A percentile compares a stretch with the other conserved stretches of the same genome.
phyloP scores from a whole-genome alignment of 1,284 basidiomycete genomes.

The Apiotrichum montevideense region DNA sequence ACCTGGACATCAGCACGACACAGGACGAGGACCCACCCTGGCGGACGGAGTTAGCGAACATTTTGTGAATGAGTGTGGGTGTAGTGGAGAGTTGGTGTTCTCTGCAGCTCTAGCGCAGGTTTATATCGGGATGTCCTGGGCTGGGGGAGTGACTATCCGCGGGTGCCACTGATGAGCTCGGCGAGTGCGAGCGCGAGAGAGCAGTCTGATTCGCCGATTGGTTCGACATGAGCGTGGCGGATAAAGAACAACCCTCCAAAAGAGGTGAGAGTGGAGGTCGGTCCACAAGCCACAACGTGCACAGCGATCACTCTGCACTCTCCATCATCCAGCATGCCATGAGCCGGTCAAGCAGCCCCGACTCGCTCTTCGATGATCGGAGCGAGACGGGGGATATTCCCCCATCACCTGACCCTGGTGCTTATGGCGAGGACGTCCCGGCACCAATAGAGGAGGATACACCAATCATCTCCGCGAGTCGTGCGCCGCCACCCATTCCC shows the following conservation, averaged over 20 bases:
- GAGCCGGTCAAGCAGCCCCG: background rate
- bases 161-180: too few relatives aligned
- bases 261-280: too few relatives aligned
- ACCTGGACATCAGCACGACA: slow-evolving; percentile 23
- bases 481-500: slow-evolving; percentile 10
- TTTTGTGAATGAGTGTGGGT: slow-evolving; percentile 7
- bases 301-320: too few relatives aligned
- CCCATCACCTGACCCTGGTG: background rate
- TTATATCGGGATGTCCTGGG: too few relatives aligned
- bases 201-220: too few relatives aligned
- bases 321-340: background rate
- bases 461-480: background rate
- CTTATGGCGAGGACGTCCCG: background rate
- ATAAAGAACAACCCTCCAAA: background rate
- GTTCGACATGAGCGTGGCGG: background rate
- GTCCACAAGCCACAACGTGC: too few relatives aligned
- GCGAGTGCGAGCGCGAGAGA: too few relatives aligned
- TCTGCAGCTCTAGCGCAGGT: too few relatives aligned
- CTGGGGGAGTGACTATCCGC: too few relatives aligned
- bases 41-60: slow-evolving; percentile 40
- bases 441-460: background rate
- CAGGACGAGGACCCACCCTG: slow-evolving; percentile 20
- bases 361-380: slow-evolving; percentile 9
- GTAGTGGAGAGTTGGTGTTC: slow-evolving; percentile 2
- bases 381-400: too few relatives aligned